Base-by-base conservation (phyloP, 805 yeast species). In the Diddensiella santjacobensis region DNA sequence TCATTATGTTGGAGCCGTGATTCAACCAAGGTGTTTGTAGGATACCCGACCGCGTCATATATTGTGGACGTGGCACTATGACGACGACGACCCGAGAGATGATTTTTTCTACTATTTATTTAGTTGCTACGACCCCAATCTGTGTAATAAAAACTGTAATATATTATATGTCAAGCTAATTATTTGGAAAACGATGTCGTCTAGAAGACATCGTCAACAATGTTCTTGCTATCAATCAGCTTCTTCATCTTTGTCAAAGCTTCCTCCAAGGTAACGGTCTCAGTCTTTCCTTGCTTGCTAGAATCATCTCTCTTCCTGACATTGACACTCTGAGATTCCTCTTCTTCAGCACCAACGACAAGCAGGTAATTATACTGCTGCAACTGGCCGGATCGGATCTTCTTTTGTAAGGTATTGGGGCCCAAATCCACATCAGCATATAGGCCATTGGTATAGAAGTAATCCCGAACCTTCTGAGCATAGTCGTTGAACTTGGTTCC, bases 331-430 rank as follows among this genome's bases (percentile, higher is more conserved):
- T 78, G 70, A 58, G 81, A 79, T 55, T 72, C 72, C 75, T 84
- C 79, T 74, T 93, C 99, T 64, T 87, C 89, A 67, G 87, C 96
- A 70, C 99, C 99, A 57, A 93, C 99, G 67, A 89, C 86, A 70
- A 91, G 89, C 64, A 91, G 86, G 72, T 89, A 93, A 78, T 93
- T 93, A 75, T 89, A 93, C 71, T 86, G 89, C 73, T 84, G 82
- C 65, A 91, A 65, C 78, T 93, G 98, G 63, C 97, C 99, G 60
- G 80, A 86, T 79, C 99, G 88, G 53, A 93, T 89, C 83, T 93
- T 93, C 91, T 93, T 93, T 70, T 87, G 96, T 70, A 93, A 78
- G 48, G 99, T 93, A 78, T 93, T 91, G 73, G 96, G 97, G 44
- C 90, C 78, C 51, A 88, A 71, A 67, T 93, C 99, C 50, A 80